Evolutionary conservation across 768 basidiomycete genomes (phyloP).

Genomic region (Russula brevipes): DNA sequence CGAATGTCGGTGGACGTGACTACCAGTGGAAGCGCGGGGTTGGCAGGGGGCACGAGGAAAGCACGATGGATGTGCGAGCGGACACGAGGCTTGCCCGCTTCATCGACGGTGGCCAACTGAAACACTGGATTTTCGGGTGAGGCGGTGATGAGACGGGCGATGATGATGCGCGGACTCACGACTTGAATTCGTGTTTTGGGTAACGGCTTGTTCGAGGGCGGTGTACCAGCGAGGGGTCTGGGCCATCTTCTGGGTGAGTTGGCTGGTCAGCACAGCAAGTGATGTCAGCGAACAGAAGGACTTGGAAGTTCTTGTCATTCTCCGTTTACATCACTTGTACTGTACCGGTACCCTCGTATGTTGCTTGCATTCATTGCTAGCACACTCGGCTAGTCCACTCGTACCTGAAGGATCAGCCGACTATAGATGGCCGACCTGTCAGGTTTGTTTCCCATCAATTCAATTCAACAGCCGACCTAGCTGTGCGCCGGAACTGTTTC

Average conservation of each 20-base stretch:
- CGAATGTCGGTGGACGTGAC: conserved; percentile 69
- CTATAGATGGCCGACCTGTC: too few species aligned
- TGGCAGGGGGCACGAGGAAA: conserved; percentile 43
- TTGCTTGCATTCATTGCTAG: too few species aligned
- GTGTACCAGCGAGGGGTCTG: conserved; percentile 29
- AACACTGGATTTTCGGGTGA: conserved; percentile 39
- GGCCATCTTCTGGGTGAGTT: conserved; percentile 1
- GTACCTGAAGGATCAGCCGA: too few species aligned
- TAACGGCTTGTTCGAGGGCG: conserved; percentile 28
- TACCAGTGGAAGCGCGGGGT: conserved; percentile 53
- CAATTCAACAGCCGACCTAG: too few species aligned
- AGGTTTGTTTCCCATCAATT: too few species aligned
- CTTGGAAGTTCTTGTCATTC: too few species aligned
- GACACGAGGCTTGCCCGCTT: conserved; percentile 46
- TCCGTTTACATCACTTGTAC: too few species aligned
- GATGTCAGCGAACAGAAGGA: too few species aligned
- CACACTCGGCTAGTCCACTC: too few species aligned
- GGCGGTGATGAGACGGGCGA: neutral
- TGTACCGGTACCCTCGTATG: too few species aligned
- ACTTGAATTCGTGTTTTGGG: conserved; percentile 27
- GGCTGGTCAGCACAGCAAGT: neutral
- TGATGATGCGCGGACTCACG: conserved; percentile 18
- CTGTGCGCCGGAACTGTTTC: neutral
- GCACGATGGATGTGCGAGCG: conserved; percentile 61
- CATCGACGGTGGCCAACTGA: conserved; percentile 56